Conservation (phyloP, 805 yeast genomes). For the Myxozyma nipponensis region DNA sequence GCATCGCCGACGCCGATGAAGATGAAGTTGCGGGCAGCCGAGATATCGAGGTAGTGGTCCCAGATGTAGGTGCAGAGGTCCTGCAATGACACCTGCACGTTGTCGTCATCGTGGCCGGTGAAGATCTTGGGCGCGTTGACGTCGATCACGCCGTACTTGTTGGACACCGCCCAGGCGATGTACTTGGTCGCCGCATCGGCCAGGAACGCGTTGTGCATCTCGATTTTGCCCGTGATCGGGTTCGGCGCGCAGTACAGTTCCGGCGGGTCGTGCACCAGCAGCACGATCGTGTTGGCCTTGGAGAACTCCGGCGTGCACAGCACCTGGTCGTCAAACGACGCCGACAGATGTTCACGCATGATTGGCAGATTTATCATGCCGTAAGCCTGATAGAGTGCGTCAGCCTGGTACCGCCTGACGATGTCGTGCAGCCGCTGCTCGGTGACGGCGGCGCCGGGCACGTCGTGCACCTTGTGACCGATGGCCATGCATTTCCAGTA, state of each 20-base stretch:
- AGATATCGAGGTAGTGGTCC: conserved; percentile 84
- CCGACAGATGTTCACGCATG: conserved; percentile 43
- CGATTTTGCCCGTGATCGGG: conserved; percentile 73
- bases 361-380: conserved; percentile 69
- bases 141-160: conserved; percentile 76
- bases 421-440: conserved; percentile 56
- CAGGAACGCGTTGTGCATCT: conserved; percentile 65
- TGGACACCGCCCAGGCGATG: conserved; percentile 60
- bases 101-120: conserved; percentile 43
- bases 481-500: conserved; percentile 85
- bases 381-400: conserved; percentile 48
- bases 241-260: conserved; percentile 86
- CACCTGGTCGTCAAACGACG: conserved; percentile 58
- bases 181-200: conserved; percentile 70
- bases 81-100: conserved; percentile 54
- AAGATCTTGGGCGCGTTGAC: conserved; percentile 67
- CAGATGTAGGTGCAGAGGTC: conserved; percentile 75
- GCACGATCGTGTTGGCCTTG: conserved; percentile 53
- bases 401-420: conserved; percentile 65
- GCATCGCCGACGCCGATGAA: conserved; percentile 90
- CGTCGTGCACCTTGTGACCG: conserved; percentile 44
- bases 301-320: conserved; percentile 68
- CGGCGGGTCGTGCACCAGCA: conserved; percentile 85
- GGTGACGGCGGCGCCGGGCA: conserved; percentile 19
- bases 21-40: conserved; percentile 64